phyloP scores from a whole-genome alignment of 2,329 filamentous ascomycete species.

The Aureobasidium sp. region DNA sequence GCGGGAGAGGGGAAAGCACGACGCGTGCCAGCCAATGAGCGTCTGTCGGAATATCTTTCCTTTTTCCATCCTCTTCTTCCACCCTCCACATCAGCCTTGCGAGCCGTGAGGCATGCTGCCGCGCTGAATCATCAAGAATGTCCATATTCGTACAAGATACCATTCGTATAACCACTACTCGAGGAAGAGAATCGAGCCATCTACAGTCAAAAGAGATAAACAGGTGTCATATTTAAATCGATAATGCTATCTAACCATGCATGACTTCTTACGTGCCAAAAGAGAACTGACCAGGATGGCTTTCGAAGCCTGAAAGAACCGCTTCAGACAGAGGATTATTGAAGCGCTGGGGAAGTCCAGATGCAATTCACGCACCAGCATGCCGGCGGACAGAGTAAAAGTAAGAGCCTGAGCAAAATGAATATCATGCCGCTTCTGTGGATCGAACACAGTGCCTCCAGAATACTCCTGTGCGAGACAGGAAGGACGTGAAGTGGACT shows the following conservation, averaged over 20 bases:
- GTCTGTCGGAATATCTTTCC: not conserved
- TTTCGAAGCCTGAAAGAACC: too few relatives aligned
- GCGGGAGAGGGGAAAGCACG: conserved; percentile 5
- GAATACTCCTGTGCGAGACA: conserved; percentile 23
- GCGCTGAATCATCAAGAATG: not conserved
- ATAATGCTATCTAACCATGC: too few relatives aligned
- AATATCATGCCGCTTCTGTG: conserved; percentile 24
- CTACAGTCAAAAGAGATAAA: too few relatives aligned
- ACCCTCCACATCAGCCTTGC: not conserved
- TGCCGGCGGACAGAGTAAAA: not conserved
- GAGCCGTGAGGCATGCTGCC: not conserved
- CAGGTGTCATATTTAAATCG: too few relatives aligned
- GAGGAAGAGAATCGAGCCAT: too few relatives aligned
- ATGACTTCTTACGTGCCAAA: too few relatives aligned
- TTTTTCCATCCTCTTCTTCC: not conserved
- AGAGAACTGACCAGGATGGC: too few relatives aligned
- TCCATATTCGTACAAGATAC: not conserved
- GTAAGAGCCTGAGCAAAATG: too few relatives aligned
- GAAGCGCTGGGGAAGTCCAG: too few relatives aligned
- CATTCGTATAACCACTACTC: not conserved
- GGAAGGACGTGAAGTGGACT: conserved; percentile 23
- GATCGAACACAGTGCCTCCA: conserved; percentile 32
- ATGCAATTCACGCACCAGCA: not conserved
- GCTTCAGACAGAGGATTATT: too few relatives aligned
- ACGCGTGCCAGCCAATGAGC: not conserved